Evolutionary conservation across 2,329 filamentous ascomycete genomes (phyloP).

Genomic region (Beauveria pseudobassiana): DNA sequence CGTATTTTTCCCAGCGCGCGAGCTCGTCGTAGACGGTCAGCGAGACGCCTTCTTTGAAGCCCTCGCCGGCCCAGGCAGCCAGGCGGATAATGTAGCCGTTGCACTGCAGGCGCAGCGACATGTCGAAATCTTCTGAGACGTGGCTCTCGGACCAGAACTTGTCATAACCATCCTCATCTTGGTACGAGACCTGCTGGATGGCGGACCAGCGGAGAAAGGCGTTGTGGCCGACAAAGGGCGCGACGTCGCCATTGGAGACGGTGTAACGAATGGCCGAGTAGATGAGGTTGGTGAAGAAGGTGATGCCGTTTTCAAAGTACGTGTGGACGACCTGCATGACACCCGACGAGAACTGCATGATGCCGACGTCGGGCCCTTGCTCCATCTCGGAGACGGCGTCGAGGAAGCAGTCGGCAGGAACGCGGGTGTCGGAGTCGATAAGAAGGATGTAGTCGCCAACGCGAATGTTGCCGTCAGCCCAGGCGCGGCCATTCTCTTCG

Average conservation of each 20-base stretch:
- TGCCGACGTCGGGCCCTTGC: constrained; percentile 59
- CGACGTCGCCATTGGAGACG: constrained; percentile 63
- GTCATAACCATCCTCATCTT: constrained; percentile 46
- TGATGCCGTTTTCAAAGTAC: constrained; percentile 67
- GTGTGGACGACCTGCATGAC: constrained; percentile 69
- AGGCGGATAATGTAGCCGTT: constrained; percentile 61
- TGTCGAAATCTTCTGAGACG: constrained; percentile 74
- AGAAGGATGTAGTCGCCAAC: constrained; percentile 60
- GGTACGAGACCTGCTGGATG: constrained; percentile 29
- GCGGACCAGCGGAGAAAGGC: constrained; percentile 61
- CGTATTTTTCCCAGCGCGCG: constrained; percentile 66
- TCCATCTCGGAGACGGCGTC: constrained; percentile 66
- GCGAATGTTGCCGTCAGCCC: constrained; percentile 54
- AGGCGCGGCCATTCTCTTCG: constrained; percentile 36
- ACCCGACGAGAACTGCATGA: constrained; percentile 64
- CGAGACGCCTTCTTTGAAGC: constrained; percentile 67
- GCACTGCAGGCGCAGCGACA: constrained; percentile 63
- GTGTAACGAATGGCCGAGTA: constrained; percentile 66
- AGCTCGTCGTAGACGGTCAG: constrained; percentile 67
- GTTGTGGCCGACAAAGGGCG: constrained; percentile 73
- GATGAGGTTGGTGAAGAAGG: constrained; percentile 72
- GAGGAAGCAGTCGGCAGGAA: constrained; percentile 59
- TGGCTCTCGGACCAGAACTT: constrained; percentile 69
- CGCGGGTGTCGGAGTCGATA: constrained; percentile 61
- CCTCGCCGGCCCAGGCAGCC: constrained; percentile 59